Evolutionary conservation across 192 early-diverging fungal genomes (phyloP).

Genomic region (Mortierella claussenii): DNA sequence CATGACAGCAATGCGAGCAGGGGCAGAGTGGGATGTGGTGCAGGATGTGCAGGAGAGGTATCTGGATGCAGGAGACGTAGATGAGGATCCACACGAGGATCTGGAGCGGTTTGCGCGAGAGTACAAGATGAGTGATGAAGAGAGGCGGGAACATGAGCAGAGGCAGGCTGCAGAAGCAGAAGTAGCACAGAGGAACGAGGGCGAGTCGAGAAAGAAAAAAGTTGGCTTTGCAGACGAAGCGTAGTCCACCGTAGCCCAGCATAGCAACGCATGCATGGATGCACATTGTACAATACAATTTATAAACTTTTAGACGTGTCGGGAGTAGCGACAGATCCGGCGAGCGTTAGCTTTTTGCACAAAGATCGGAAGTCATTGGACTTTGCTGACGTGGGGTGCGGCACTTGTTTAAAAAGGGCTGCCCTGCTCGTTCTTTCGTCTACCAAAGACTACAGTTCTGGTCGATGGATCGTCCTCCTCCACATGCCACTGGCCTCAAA

Average conservation of each 20-base stretch:
- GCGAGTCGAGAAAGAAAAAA: conserved; percentile 4
- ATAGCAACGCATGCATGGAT: not conserved
- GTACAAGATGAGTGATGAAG: conserved; percentile 26
- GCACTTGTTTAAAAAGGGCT: no score
- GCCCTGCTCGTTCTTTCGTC: no score
- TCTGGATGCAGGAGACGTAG: conserved; percentile 2
- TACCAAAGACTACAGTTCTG: no score
- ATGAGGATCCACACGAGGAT: conserved; percentile 27
- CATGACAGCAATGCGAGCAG: conserved; percentile 63
- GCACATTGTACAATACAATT: not conserved
- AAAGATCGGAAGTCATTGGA: no score
- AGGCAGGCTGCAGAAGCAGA: not conserved
- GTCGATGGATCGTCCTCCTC: no score
- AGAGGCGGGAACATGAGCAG: not conserved
- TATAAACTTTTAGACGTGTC: not conserved
- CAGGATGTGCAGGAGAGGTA: conserved; percentile 51
- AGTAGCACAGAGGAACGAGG: not conserved
- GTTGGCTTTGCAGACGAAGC: conserved; percentile 27
- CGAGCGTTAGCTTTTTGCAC: no score
- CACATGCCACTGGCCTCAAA: no score
- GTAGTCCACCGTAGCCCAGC: no score
- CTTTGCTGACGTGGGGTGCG: no score
- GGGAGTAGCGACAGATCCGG: no score
- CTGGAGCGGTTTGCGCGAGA: conserved; percentile 42
- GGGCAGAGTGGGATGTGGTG: conserved; percentile 39